Evolutionary conservation across 1,284 basidiomycete genomes (phyloP).

Genomic region (Trichosporon sp.): DNA sequence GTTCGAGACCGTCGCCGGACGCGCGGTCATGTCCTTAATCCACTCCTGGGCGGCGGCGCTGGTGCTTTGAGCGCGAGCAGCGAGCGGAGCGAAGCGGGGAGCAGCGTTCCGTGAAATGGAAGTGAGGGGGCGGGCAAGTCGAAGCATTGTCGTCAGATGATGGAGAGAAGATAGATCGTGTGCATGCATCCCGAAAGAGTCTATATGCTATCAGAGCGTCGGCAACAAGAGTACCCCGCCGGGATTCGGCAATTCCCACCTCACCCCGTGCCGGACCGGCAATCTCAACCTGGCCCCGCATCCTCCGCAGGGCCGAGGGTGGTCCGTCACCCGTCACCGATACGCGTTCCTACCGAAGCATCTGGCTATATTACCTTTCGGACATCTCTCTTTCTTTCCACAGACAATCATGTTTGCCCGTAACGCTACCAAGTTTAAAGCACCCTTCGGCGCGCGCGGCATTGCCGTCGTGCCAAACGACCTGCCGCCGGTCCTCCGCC

Average conservation of each 20-base stretch:
- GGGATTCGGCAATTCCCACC: slow-evolving; percentile 7
- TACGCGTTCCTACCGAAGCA: not conserved
- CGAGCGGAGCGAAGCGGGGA: not conserved
- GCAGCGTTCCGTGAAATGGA: not conserved
- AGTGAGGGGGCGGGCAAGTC: slow-evolving; percentile 9
- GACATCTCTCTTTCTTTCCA: not conserved
- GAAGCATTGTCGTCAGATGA: slow-evolving; percentile 5
- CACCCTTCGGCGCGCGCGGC: slow-evolving; percentile 22
- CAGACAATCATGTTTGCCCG: not conserved
- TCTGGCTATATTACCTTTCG: not conserved
- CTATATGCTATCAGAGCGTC: not conserved
- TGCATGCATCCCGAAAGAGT: not conserved
- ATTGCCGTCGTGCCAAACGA: slow-evolving; percentile 20
- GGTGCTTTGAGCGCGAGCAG: slow-evolving; percentile 12
- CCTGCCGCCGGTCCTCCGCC: slow-evolving; percentile 38
- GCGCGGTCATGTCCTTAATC: slow-evolving; percentile 36
- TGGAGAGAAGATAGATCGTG: not conserved
- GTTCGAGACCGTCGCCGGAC: slow-evolving; percentile 25
- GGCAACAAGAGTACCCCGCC: not conserved
- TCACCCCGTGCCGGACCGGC: not conserved
- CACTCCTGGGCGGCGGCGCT: slow-evolving; percentile 27
- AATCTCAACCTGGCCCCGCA: not conserved
- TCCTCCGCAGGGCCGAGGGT: not conserved
- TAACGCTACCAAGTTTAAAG: slow-evolving; percentile 7
- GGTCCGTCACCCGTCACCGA: not conserved